Conservation (phyloP, 208 protist species). For the Leishmania aethiopica region DNA sequence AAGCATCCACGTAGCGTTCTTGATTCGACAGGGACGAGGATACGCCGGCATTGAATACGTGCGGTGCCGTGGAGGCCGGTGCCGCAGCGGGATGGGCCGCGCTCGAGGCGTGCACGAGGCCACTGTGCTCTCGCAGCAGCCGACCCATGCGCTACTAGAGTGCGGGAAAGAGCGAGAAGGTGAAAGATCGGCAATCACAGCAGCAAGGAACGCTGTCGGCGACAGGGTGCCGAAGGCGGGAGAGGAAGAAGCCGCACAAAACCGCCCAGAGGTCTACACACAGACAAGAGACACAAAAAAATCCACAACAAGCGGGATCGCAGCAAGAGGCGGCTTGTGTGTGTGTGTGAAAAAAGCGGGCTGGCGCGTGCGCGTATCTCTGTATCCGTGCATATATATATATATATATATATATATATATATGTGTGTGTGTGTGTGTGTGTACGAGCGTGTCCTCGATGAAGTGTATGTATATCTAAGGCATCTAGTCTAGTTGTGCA, state of each 20-base stretch:
- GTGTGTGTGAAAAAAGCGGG: no score
- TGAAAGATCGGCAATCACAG: neutral
- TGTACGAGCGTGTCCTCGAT: no score
- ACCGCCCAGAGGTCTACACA: neutral
- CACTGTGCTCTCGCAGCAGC: neutral
- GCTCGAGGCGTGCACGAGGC: neutral
- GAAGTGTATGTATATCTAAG: no score
- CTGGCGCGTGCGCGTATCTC: no score
- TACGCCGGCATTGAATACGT: neutral
- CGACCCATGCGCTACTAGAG: neutral
- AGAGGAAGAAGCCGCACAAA: neutral
- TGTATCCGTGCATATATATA: no score
- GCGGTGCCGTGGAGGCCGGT: neutral
- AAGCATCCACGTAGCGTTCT: neutral
- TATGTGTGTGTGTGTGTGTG: no score
- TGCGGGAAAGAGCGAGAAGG: neutral
- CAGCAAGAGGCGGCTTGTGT: neutral
- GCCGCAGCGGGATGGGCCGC: neutral
- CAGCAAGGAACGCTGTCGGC: neutral
- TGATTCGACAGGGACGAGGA: neutral
- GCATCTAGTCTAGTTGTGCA: no score
- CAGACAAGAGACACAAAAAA: neutral
- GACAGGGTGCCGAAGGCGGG: neutral
- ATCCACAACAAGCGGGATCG: neutral
- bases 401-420: no score